phyloP scores from a whole-genome alignment of 352 stramenopile genomes.

The Pythium chondricola region DNA sequence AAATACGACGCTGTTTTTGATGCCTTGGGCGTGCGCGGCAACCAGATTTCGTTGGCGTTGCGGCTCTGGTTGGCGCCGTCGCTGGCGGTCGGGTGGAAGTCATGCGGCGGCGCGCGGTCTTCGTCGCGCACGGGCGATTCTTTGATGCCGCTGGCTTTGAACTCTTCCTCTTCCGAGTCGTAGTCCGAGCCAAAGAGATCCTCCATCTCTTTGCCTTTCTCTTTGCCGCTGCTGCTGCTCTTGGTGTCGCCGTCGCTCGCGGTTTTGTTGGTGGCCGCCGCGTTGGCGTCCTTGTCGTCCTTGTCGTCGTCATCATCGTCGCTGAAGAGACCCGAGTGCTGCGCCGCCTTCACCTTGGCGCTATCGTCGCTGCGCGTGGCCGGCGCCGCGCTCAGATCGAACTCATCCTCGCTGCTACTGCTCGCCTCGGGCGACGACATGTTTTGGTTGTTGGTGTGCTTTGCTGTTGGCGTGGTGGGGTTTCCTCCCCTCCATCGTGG shows the following conservation, averaged over 20 bases:
- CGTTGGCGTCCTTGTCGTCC: slow-evolving; percentile 12
- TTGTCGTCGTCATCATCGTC: slow-evolving; percentile 60
- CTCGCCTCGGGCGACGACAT: slow-evolving; percentile 60
- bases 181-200: slow-evolving; percentile 88
- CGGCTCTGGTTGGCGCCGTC: slow-evolving; percentile 19
- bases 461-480: neutral
- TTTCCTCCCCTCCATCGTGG: neutral
- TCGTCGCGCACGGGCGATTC: slow-evolving; percentile 71
- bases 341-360: slow-evolving; percentile 8
- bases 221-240: no score
- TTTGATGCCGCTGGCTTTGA: slow-evolving; percentile 84
- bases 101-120: slow-evolving; percentile 30
- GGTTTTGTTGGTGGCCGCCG: neutral
- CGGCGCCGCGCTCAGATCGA: slow-evolving; percentile 43
- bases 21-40: slow-evolving; percentile 72
- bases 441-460: neutral
- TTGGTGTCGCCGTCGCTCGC: slow-evolving; percentile 24
- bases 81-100: slow-evolving; percentile 31
- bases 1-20: slow-evolving; percentile 54
- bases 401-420: slow-evolving; percentile 75
- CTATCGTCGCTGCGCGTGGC: slow-evolving; percentile 6
- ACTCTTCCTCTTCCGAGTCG: slow-evolving; percentile 85
- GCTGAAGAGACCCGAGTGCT: slow-evolving; percentile 58
- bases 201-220: slow-evolving; percentile 78
- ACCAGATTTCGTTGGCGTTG: slow-evolving; percentile 57